Base-by-base conservation (phyloP, 768 basidiomycete species). In the Boletus insuetus region DNA sequence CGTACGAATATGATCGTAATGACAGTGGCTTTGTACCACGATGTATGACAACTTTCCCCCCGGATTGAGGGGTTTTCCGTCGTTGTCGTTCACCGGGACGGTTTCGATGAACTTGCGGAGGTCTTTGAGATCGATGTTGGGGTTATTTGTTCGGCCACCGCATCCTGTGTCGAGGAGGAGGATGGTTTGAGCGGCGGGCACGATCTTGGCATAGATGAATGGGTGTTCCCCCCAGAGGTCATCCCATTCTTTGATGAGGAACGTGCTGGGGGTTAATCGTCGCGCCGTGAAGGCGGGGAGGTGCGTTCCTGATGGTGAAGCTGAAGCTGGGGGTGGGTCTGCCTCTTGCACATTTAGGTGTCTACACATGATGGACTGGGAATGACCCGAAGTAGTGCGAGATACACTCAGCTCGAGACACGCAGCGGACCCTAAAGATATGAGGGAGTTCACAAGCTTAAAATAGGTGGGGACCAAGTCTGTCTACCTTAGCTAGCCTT, bases 1-100 rank as follows among this genome's bases (percentile, higher is more conserved):
- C 81, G 49, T 64, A 83, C 81, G 68, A 35, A 83, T 83, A 58
- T 83, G 82, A 58, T 83, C 82, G 58, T 81, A 82, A 57, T 83
- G 82, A 54, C 80, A 81, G 62, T 83, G 82, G 12, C 75, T 81
- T 40, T 75, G 68, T 20, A 79, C 77, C 10, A 83, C 74, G 37
- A 81, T 61, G 54, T 83, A 83, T 37, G 64, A 61, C 73, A 79
- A 62, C 44, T 55, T 62, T 11, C 76, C 75, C 3, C 62, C 69
- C 41, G 67, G 64, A 56, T 84, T 84, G 57, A 83, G 65, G 24
- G 81, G 76, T 38, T 53, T 50, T 16, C 70, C 74, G 11, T 58
- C 69, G 58, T 82, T 82, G 46, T 78, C 78, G 6, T 64, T 60
- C 24, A 83, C 59, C 3, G 56, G 56, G 5, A 79, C 73, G 14